Evolutionary conservation across 2,329 filamentous ascomycete species (phyloP).

Genomic region (Diaporthe velutina): DNA sequence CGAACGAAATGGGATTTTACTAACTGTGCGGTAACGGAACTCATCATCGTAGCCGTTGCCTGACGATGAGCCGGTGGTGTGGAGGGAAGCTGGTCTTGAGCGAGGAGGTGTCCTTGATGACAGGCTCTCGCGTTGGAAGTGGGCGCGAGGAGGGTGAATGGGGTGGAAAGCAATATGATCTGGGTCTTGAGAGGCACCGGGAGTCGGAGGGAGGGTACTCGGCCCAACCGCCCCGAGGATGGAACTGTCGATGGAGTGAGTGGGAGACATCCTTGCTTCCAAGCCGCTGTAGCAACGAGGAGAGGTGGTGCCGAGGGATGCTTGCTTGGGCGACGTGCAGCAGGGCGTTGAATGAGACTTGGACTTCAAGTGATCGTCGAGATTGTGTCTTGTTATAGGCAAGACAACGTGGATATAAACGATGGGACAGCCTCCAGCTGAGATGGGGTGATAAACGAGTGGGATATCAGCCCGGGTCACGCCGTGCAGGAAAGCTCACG

Average conservation of each 20-base stretch:
- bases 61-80: slow-evolving; percentile 33
- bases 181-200: slow-evolving; percentile 4
- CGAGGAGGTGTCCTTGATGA: slow-evolving; percentile 23
- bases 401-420: slow-evolving; percentile 12
- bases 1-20: slow-evolving; percentile 4
- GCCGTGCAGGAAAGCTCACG: slow-evolving; percentile 3
- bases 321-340: neutral
- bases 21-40: slow-evolving; percentile 49
- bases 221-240: slow-evolving; percentile 2
- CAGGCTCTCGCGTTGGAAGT: slow-evolving; percentile 30
- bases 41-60: slow-evolving; percentile 45
- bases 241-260: slow-evolving; percentile 23
- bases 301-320: neutral
- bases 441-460: slow-evolving; percentile 11
- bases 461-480: slow-evolving; percentile 11
- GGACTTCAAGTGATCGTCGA: neutral
- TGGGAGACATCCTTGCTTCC: slow-evolving; percentile 27
- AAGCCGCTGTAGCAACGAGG: neutral
- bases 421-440: slow-evolving; percentile 16
- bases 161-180: slow-evolving; percentile 16
- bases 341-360: neutral
- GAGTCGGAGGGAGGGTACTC: neutral
- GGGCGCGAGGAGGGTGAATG: slow-evolving; percentile 19
- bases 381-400: slow-evolving; percentile 11
- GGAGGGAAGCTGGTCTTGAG: slow-evolving; percentile 35